These are phyloP conservation scores for Diaporthe sp. DNA, from an alignment of 2,329 filamentous ascomycete genomes.

Conservation along the genomic window DNA sequence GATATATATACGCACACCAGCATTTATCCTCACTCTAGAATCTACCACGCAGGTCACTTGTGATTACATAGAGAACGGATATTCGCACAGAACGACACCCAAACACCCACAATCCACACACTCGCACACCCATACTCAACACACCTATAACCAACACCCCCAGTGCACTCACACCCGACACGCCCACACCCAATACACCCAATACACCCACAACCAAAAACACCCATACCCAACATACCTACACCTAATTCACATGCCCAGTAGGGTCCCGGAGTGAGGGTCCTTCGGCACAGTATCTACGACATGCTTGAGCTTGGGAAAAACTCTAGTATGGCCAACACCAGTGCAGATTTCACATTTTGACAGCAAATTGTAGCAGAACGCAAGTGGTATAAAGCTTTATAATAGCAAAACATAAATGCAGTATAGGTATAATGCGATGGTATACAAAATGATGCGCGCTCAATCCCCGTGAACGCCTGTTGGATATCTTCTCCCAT, in stretches of 20 bases:
- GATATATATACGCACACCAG: background rate
- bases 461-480: slow-evolving; percentile 22
- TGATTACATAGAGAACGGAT: background rate
- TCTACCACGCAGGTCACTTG: background rate
- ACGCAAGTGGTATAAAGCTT: background rate
- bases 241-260: too few relatives aligned
- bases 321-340: background rate
- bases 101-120: too few relatives aligned
- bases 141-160: too few relatives aligned
- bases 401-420: background rate
- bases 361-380: too few relatives aligned
- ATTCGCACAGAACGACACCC: too few relatives aligned
- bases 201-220: too few relatives aligned
- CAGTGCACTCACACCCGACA: too few relatives aligned
- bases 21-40: background rate
- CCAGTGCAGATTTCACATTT: background rate
- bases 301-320: too few relatives aligned
- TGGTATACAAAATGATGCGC: slow-evolving; percentile 3
- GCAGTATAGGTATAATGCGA: slow-evolving; percentile 30
- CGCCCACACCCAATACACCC: too few relatives aligned
- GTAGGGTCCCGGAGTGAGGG: too few relatives aligned
- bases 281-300: background rate
- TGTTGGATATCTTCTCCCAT: background rate
- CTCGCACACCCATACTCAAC: too few relatives aligned
- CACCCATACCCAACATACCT: too few relatives aligned